Base-by-base conservation (phyloP, 306 rosid genomes). In the Comarum palustre region DNA sequence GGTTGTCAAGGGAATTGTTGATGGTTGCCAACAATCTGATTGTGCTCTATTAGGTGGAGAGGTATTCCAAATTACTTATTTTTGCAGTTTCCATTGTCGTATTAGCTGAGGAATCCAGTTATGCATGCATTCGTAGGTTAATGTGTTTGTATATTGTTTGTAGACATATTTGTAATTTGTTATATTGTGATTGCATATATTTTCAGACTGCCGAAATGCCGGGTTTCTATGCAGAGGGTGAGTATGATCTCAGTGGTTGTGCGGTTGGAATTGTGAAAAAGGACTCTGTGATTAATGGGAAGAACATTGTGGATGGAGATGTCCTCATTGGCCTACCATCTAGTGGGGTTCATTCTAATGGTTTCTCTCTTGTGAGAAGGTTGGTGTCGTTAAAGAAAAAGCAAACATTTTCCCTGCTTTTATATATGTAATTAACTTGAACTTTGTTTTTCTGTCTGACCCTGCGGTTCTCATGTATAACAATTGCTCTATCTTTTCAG, bases 161-260 rank as follows among this genome's bases (percentile, higher is more conserved):
- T 24, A 31, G 32, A 34, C 36, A 5, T 27, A 12, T 57, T 27
- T 54, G 38, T 0, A 22, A 57, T 8, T 38, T 27, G 41, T 10
- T 25, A 27, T 72, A 31, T 25, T 25, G n/a, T 47, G 62, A 73
- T 72, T 76, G 25, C 52, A 10, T 61, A 38, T 77, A 55, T 75
- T 75, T 83, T 74, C 82, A 91, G 99, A 94, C 96, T 25, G 97
- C 97, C 55, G 99, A 94, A 83, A 94, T 94, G 99, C 99, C 99
- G 8, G 95, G 84, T 71, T 92, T 94, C 51, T 94, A 94, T 34
- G 91, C 88, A 54, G 84, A 89, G 38, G 96, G 97, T 1, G 97
- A 94, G 75, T 91, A 94, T 74, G 96, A 94, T 75, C 97, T 94
- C 46, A 94, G 97, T 68, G 99, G 99, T 59, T 89, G 89, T 84